These are phyloP conservation scores for Alternaria alternata DNA, from an alignment of 2,329 filamentous ascomycete genomes.

Conservation along the genomic window DNA sequence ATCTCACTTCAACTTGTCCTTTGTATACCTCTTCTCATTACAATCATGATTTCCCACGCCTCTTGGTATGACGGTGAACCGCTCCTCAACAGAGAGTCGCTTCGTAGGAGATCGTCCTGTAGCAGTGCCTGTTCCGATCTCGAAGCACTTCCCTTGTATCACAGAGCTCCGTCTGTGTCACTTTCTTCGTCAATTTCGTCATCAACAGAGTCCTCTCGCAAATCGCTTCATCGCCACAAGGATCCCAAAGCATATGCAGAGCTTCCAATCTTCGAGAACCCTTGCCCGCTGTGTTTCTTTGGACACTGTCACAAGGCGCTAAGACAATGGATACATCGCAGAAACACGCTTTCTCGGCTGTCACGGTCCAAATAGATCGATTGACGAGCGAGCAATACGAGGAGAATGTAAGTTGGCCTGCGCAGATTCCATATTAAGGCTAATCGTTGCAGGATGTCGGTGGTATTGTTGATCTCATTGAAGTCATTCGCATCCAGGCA, in stretches of 20 bases:
- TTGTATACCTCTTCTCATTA: background rate
- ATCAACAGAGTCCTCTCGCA: conserved; percentile 16
- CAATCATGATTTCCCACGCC: conserved; percentile 22
- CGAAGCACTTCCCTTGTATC: conserved; percentile 9
- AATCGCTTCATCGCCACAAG: conserved; percentile 38
- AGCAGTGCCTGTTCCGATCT: conserved; percentile 12
- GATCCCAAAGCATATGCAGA: conserved; percentile 30
- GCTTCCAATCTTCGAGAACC: conserved; percentile 39
- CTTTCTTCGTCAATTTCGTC: background rate
- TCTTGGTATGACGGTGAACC: conserved; percentile 16
- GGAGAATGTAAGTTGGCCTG: conserved; percentile 65
- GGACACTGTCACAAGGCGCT: conserved; percentile 35
- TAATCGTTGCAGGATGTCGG: conserved; percentile 65
- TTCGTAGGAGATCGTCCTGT: conserved; percentile 24
- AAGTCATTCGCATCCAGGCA: conserved; percentile 88
- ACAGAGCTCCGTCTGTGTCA: conserved; percentile 5
- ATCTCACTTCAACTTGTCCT: background rate
- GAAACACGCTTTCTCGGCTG: conserved; percentile 85
- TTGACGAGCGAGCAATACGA: conserved; percentile 89
- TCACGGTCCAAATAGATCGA: conserved; percentile 90
- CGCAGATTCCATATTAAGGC: background rate
- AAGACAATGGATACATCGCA: conserved; percentile 36
- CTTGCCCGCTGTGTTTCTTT: conserved; percentile 39
- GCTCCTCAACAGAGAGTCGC: conserved; percentile 18
- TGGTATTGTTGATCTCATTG: conserved; percentile 91